Evolutionary conservation across 257 asterid genomes (phyloP).

Genomic region (Capsicum chinense): DNA sequence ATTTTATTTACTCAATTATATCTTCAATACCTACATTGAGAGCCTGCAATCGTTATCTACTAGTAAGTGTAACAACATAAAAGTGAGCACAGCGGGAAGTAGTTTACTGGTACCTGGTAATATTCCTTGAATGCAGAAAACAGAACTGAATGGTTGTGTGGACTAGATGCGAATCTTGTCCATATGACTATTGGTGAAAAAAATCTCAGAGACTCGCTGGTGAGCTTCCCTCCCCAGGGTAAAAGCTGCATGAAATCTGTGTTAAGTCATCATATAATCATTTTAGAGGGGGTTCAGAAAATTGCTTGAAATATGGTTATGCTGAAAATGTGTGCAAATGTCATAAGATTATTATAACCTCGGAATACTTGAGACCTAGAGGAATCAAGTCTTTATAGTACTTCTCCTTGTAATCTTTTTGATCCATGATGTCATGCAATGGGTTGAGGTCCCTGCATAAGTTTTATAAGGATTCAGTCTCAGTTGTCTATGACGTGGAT

Average conservation of each 20-base stretch:
- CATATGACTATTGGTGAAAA: constrained; percentile 93
- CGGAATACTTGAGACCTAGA: constrained; percentile 66
- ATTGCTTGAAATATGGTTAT: constrained; percentile 10
- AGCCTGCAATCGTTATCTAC: background rate
- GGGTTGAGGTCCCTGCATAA: constrained; percentile 91
- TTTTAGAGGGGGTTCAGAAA: constrained; percentile 37
- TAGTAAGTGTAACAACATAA: background rate
- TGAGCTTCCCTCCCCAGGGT: constrained; percentile 98
- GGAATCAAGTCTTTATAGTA: constrained; percentile 68
- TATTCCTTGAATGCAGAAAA: constrained; percentile 87
- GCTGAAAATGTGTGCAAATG: background rate
- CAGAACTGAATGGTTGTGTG: constrained; percentile 52
- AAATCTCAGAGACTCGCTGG: constrained; percentile 77
- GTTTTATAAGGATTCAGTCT: background rate
- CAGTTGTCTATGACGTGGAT: background rate
- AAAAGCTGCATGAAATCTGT: constrained; percentile 86
- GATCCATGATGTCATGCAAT: constrained; percentile 61
- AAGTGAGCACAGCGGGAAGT: background rate
- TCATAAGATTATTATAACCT: constrained; percentile 47
- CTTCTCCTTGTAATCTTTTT: constrained; percentile 73
- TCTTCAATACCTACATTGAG: background rate
- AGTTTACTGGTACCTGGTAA: constrained; percentile 56
- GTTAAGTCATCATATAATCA: constrained; percentile 47
- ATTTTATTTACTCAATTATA: background rate
- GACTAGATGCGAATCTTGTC: constrained; percentile 72